Percentiles rank a stretch among this genome's conserved stretches.
Conservation (phyloP, 2,329 filamentous ascomycete genomes). For the Herpotrichia juniperi region DNA sequence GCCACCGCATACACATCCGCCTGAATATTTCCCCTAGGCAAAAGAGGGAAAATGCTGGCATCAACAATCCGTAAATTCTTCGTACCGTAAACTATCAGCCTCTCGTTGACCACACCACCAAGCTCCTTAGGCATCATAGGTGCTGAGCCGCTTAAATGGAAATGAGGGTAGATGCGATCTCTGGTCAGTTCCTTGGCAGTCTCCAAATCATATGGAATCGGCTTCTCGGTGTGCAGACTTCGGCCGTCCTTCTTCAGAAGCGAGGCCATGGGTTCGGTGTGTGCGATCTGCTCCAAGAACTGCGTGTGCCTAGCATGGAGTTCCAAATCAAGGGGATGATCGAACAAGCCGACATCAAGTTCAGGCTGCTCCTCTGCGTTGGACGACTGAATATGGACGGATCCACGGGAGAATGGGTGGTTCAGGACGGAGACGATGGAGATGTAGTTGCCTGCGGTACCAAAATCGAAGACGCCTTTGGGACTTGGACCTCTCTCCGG, state of each 20-base stretch:
- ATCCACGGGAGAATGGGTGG: conserved; percentile 48
- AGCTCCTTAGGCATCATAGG: conserved; percentile 39
- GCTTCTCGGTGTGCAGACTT: conserved; percentile 8
- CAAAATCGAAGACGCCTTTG: neutral
- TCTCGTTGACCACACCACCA: conserved; percentile 33
- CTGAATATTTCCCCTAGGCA: conserved; percentile 34
- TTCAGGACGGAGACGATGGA: conserved; percentile 20
- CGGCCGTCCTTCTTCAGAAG: conserved; percentile 27
- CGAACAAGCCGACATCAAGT: conserved; percentile 53
- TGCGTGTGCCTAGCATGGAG: conserved; percentile 42
- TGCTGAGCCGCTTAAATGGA: conserved; percentile 36
- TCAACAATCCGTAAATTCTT: conserved; percentile 36
- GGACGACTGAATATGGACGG: conserved; percentile 48
- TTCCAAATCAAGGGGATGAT: conserved; percentile 52
- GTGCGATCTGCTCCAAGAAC: conserved; percentile 34
- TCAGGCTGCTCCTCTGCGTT: conserved; percentile 40
- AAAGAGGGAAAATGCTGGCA: conserved; percentile 31
- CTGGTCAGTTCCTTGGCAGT: conserved; percentile 24
- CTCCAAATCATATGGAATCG: conserved; percentile 23
- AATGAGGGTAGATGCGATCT: conserved; percentile 30
- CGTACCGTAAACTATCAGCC: conserved; percentile 36
- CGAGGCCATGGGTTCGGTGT: conserved; percentile 38
- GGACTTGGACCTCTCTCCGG: no score
- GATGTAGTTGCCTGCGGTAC: conserved; percentile 25
- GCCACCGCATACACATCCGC: conserved; percentile 38